These are phyloP conservation scores for Colletotrichum sojae DNA, from an alignment of 2,329 filamentous ascomycete genomes.

Conservation along the genomic window DNA sequence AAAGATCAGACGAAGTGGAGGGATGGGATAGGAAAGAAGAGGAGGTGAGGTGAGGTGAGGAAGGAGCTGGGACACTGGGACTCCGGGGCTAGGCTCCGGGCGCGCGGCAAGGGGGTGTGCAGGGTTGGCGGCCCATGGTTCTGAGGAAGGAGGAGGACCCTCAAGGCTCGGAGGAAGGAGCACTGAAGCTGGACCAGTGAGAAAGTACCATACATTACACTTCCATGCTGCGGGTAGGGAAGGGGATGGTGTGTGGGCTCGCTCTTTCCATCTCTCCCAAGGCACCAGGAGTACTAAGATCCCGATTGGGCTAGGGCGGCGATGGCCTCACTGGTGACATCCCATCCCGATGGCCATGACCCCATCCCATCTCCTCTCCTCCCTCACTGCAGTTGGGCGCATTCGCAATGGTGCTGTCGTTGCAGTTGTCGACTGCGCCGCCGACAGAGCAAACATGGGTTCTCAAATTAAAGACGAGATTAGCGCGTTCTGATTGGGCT, in stretches of 20 bases:
- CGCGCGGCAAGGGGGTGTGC: constrained; percentile 40
- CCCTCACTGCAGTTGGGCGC: constrained; percentile 27
- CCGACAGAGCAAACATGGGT: constrained; percentile 33
- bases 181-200: neutral
- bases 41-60: constrained; percentile 36
- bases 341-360: neutral
- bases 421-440: constrained; percentile 38
- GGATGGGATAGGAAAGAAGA: constrained; percentile 37
- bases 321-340: constrained; percentile 12
- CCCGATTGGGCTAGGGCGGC: constrained; percentile 9
- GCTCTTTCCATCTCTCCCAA: neutral
- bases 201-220: neutral
- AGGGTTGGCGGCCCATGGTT: constrained; percentile 3
- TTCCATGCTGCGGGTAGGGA: no score
- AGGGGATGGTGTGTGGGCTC: neutral
- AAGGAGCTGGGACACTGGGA: constrained; percentile 10
- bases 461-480: constrained; percentile 36
- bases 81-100: constrained; percentile 29
- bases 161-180: neutral
- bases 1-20: constrained; percentile 35
- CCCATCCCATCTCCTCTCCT: no score
- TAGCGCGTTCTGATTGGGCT: constrained; percentile 19
- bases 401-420: constrained; percentile 33
- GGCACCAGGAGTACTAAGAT: neutral
- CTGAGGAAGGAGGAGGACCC: constrained; percentile 1